Evolutionary conservation across 176 grass and related monocot genomes (phyloP), one percentile per base, ranked within the genome.

Genomic region (Oryza coarctata): DNA sequence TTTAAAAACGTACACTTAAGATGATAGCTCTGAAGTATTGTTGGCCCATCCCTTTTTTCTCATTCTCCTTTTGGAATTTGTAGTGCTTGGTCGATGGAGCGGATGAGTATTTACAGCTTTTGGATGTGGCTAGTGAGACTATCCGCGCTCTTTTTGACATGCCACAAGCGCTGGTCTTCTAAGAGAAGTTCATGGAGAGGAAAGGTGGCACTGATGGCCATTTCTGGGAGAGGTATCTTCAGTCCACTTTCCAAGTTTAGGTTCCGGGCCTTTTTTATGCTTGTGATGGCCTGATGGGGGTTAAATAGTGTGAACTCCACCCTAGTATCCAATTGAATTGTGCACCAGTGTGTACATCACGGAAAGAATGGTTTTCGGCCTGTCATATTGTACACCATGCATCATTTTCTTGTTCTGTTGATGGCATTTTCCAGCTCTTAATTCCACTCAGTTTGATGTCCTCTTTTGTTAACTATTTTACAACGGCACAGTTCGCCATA

Each of bases 51-150:
- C 66, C 63, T 31, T n/a, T 62, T 25, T 43, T 80, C 65, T 80
- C 20, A 70, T 47, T 25, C 12, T 32, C 80, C 63, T 31, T 63
- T 81, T 78, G 43, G 82, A 83, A 74, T 83, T 49, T 73, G 29
- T 91, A 99, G 96, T 95, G 96, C 83, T 87, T 99, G 78, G 83
- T 94, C 20, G 96, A 99, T 87, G 93, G 93, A 8, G 96, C 96
- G 15, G 96, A 95, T 23, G 96, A 99, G 85, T 99, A 94, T 72
- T 76, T 99, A 18, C 96, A 99, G 34, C 91, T 99, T 39, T 55
- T 99, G 87, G 87, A 90, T 86, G 93, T 94, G 28, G 85, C 93
- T 11, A 90, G 83, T 22, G 79, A 95, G 73, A 90, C 93, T 11
- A 92, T 95, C 3, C 88, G 83, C 23, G 85, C 96, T 78, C 91